Evolutionary conservation across 192 early-diverging fungal species (phyloP).

Genomic region (Linnemannia exigua): DNA sequence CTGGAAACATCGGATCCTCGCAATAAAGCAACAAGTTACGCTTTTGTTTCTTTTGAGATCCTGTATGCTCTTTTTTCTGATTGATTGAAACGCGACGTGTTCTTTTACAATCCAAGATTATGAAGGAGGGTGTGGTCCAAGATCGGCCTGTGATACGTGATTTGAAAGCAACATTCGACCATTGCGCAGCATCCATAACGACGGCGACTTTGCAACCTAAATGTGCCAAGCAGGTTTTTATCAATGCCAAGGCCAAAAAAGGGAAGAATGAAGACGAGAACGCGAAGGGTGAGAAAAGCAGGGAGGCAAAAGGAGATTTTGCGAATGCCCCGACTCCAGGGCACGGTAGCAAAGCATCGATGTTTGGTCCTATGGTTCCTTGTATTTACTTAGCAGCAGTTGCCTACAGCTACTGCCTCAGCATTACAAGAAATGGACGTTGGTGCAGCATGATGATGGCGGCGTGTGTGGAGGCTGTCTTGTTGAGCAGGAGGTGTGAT

Average conservation of each 20-base stretch:
- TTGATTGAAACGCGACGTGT: not conserved
- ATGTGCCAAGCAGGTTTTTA: conserved; percentile 5
- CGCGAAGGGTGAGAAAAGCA: not conserved
- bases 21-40: not conserved
- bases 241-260: not conserved
- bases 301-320: not conserved
- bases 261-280: not conserved
- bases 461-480: too few relatives aligned
- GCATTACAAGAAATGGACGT: too few relatives aligned
- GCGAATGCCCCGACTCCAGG: too few relatives aligned
- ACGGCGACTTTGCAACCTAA: not conserved
- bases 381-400: too few relatives aligned
- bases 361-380: too few relatives aligned
- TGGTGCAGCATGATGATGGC: too few relatives aligned
- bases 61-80: not conserved
- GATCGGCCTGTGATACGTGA: not conserved
- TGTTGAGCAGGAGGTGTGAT: too few relatives aligned
- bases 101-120: too few relatives aligned
- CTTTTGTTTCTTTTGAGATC: not conserved
- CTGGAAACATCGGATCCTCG: too few relatives aligned
- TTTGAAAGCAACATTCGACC: not conserved
- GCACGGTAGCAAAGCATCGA: too few relatives aligned
- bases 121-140: not conserved
- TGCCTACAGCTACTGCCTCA: too few relatives aligned
- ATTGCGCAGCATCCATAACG: not conserved